Conservation (phyloP, 169 alveolate species). For the Cryptosporidium ubiquitum region DNA sequence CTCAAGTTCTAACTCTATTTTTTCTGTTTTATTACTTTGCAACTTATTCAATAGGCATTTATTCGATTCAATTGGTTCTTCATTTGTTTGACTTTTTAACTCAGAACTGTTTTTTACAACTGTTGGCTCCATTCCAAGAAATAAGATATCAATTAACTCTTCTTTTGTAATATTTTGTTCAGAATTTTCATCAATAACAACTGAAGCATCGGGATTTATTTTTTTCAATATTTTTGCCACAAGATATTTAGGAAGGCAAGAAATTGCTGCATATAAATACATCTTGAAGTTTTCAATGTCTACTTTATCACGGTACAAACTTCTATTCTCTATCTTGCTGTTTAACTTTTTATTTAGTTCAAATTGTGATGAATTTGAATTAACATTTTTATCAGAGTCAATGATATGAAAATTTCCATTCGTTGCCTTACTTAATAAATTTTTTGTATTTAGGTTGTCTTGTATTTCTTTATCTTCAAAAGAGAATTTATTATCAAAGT, state of each 20-base stretch:
- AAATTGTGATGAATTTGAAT: background rate
- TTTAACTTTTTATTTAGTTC: background rate
- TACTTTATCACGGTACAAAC: background rate
- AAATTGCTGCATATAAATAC: slow-evolving; percentile 54
- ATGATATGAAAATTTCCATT: background rate
- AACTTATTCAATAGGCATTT: background rate
- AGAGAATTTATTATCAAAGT: background rate
- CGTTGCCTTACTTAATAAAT: background rate
- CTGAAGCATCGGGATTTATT: background rate
- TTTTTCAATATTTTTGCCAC: slow-evolving; percentile 10
- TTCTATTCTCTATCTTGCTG: background rate
- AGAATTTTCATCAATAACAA: background rate
- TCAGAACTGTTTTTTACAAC: background rate
- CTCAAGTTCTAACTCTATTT: slow-evolving; percentile 9
- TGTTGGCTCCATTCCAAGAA: background rate
- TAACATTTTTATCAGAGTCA: background rate
- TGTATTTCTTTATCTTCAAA: background rate
- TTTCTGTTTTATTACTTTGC: background rate
- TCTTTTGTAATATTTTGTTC: slow-evolving; percentile 19
- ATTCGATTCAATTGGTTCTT: background rate
- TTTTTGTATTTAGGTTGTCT: background rate
- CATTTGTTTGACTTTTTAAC: background rate
- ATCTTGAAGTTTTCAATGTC: slow-evolving; percentile 17
- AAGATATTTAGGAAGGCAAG: slow-evolving; percentile 34
- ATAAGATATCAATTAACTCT: slow-evolving; percentile 8